These are phyloP conservation scores for Trypethelium eluteriae DNA, from an alignment of 495 filamentous ascomycete species.

Conservation along the genomic window DNA sequence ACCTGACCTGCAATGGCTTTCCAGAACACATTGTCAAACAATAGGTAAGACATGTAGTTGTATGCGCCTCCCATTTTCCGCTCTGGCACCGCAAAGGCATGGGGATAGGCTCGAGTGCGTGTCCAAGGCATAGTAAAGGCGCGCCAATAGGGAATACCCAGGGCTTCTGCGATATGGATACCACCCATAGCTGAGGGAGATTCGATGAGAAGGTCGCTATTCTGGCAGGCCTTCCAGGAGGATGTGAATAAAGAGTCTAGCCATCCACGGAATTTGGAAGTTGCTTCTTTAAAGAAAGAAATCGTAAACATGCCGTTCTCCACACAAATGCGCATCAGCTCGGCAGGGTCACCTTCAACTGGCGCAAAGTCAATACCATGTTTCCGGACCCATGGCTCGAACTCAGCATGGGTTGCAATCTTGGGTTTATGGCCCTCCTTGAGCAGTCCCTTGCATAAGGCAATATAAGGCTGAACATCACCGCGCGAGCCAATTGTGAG, in stretches of 20 bases:
- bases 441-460: constrained; percentile 82
- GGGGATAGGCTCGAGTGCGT: constrained; percentile 87
- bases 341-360: constrained; percentile 84
- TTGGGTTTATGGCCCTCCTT: constrained; percentile 78
- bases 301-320: constrained; percentile 97
- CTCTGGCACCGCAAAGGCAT: constrained; percentile 92
- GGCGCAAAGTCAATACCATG: constrained; percentile 89
- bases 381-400: constrained; percentile 75
- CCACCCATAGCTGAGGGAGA: constrained; percentile 96
- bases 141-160: constrained; percentile 90
- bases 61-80: constrained; percentile 90
- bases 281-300: constrained; percentile 80
- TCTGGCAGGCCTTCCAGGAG: constrained; percentile 80
- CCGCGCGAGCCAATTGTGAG: constrained; percentile 92
- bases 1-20: constrained; percentile 83
- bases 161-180: constrained; percentile 95
- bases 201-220: constrained; percentile 84
- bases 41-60: constrained; percentile 91
- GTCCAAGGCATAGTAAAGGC: constrained; percentile 99
- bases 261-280: constrained; percentile 85
- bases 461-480: constrained; percentile 96
- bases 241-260: constrained; percentile 78
- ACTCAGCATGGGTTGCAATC: constrained; percentile 90
- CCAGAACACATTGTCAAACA: constrained; percentile 98
- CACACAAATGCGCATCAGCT: constrained; percentile 91